Percentiles rank a stretch among this genome's conserved stretches.
Conservation (phyloP, 2,329 filamentous ascomycete species). For the Juglanconis oblonga region DNA sequence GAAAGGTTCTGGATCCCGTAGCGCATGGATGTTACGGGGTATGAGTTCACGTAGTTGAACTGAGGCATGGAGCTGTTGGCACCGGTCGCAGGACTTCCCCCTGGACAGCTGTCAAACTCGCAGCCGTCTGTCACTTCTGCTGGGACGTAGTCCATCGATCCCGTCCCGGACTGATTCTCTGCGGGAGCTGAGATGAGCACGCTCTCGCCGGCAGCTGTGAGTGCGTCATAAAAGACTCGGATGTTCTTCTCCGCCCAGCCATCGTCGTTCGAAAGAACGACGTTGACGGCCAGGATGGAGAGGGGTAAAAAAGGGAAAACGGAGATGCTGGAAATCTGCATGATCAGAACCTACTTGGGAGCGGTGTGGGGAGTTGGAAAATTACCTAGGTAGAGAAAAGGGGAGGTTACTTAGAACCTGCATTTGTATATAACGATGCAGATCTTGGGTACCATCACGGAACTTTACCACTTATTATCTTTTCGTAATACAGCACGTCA, state of each 20-base stretch:
- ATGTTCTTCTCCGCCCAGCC: conserved; percentile 71
- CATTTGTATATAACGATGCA: background rate
- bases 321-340: background rate
- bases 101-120: conserved; percentile 59
- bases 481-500: background rate
- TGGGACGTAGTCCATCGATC: conserved; percentile 49
- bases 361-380: background rate
- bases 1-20: conserved; percentile 59
- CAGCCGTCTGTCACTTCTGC: conserved; percentile 48
- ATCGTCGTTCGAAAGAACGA: conserved; percentile 55
- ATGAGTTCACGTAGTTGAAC: conserved; percentile 71
- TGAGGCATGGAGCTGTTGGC: conserved; percentile 53
- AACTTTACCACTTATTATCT: background rate
- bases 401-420: background rate
- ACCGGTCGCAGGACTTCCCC: conserved; percentile 55
- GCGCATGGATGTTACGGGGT: conserved; percentile 61
- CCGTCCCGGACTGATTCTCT: conserved; percentile 64
- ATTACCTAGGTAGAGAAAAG: background rate
- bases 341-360: background rate
- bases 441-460: background rate
- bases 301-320: background rate
- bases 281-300: background rate
- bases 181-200: conserved; percentile 65
- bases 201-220: conserved; percentile 54
- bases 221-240: conserved; percentile 54